phyloP scores from a whole-genome alignment of 2,329 filamentous ascomycete genomes.

The Tolypocladium ovalisporum region DNA sequence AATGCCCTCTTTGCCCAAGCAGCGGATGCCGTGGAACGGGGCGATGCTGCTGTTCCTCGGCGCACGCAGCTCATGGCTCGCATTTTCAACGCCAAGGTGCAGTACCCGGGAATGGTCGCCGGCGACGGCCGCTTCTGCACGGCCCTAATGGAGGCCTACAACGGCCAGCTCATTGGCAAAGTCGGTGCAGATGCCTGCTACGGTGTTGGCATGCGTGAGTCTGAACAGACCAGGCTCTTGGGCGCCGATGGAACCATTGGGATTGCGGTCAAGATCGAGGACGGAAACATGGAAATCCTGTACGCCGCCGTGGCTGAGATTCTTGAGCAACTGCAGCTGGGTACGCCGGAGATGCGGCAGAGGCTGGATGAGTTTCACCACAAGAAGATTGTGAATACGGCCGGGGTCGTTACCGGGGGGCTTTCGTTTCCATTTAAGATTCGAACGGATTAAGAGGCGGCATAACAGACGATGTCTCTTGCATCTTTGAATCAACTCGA shows the following conservation, averaged over 20 bases:
- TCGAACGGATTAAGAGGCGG: not conserved
- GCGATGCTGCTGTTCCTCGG: not conserved
- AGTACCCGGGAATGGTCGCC: conserved; percentile 30
- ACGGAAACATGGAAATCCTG: conserved; percentile 31
- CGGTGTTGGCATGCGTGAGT: conserved; percentile 28
- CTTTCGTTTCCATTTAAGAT: not conserved
- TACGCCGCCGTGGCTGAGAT: conserved; percentile 32
- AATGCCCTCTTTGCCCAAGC: conserved; percentile 27
- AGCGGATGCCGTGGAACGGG: conserved; percentile 7
- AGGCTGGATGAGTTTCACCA: conserved; percentile 21
- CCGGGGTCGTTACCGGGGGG: conserved; percentile 23
- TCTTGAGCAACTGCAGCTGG: conserved; percentile 29
- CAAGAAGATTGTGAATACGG: conserved; percentile 24
- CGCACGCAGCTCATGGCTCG: conserved; percentile 16
- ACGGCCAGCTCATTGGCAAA: conserved; percentile 30
- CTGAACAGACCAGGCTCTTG: conserved; percentile 21
- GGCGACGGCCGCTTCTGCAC: conserved; percentile 37
- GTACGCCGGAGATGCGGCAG: conserved; percentile 15
- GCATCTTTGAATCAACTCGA: too few species aligned
- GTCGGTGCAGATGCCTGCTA: conserved; percentile 39
- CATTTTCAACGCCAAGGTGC: conserved; percentile 30
- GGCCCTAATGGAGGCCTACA: conserved; percentile 27
- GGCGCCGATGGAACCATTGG: conserved; percentile 27
- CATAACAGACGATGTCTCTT: too few species aligned
- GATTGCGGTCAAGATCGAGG: conserved; percentile 36